These are phyloP conservation scores for Hypomyces rosellus DNA, from an alignment of 2,329 filamentous ascomycete species.

Conservation along the genomic window DNA sequence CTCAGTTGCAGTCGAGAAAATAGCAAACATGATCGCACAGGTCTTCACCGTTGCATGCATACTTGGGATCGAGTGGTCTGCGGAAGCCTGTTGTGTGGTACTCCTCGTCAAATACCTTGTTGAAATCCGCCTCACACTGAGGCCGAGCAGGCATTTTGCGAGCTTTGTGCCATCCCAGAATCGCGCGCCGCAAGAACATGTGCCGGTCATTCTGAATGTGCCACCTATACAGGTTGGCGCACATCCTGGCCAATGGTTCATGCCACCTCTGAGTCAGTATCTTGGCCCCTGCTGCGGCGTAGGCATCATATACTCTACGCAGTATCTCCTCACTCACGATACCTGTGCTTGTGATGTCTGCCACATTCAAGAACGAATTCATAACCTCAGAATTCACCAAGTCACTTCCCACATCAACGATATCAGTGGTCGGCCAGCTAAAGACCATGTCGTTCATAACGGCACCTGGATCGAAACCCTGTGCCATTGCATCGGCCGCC, in stretches of 20 bases:
- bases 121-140: constrained; percentile 23
- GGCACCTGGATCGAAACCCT: constrained; percentile 16
- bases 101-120: constrained; percentile 24
- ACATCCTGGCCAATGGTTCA: constrained; percentile 27
- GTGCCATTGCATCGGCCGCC: constrained; percentile 14
- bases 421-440: constrained; percentile 16
- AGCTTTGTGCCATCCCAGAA: constrained; percentile 24
- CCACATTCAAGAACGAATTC: constrained; percentile 17
- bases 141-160: constrained; percentile 19
- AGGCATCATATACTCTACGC: constrained; percentile 16
- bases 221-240: constrained; percentile 25
- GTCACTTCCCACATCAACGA: constrained; percentile 18
- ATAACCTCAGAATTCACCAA: constrained; percentile 17
- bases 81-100: constrained; percentile 22
- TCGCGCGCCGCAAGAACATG: constrained; percentile 25
- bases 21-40: constrained; percentile 15
- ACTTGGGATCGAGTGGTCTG: constrained; percentile 14
- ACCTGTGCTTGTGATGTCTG: constrained; percentile 14
- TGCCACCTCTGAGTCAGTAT: constrained; percentile 26
- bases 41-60: constrained; percentile 15
- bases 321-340: constrained; percentile 16
- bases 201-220: constrained; percentile 27
- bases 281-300: constrained; percentile 18
- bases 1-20: constrained; percentile 8
- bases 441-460: constrained; percentile 17